Conservation (phyloP, 2,329 filamentous ascomycete species). For the Coniosporium tulheliwenetii region DNA sequence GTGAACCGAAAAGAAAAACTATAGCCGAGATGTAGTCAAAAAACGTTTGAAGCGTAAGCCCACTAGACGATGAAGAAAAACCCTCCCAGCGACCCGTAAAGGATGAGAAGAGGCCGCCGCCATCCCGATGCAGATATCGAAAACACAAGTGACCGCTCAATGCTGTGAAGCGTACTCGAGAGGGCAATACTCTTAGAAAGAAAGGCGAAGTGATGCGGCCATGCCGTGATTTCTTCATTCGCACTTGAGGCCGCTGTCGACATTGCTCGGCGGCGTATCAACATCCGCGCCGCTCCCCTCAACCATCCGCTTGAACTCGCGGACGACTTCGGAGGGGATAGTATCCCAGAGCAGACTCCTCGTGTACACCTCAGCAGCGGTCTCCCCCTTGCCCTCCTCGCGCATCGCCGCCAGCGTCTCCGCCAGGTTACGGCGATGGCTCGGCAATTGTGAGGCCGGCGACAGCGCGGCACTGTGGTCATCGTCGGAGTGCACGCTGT, state of each 20-base stretch:
- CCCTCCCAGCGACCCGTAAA: too few species aligned
- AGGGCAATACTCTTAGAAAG: too few species aligned
- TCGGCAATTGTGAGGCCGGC: slow-evolving; percentile 28
- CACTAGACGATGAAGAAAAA: too few species aligned
- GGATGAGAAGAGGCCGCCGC: too few species aligned
- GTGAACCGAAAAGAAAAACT: too few species aligned
- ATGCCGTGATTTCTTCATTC: slow-evolving; percentile 3
- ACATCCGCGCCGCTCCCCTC: slow-evolving; percentile 44
- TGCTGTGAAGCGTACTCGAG: too few species aligned
- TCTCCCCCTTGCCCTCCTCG: slow-evolving; percentile 48
- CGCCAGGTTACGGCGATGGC: slow-evolving; percentile 58
- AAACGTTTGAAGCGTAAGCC: too few species aligned
- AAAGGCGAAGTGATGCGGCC: slow-evolving; percentile 1
- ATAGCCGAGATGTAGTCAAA: too few species aligned
- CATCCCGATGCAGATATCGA: too few species aligned
- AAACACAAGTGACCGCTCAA: too few species aligned
- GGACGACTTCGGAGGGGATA: slow-evolving; percentile 80
- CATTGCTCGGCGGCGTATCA: too few species aligned
- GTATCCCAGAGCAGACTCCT: slow-evolving; percentile 87
- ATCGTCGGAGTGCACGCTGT: slow-evolving; percentile 25
- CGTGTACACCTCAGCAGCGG: slow-evolving; percentile 79
- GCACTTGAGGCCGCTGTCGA: too few species aligned
- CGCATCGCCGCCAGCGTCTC: slow-evolving; percentile 72
- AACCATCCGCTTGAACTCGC: slow-evolving; percentile 84
- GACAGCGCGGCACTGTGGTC: slow-evolving; percentile 20